Conservation (phyloP, 345 rosid species). For the Cardamine occulta region DNA sequence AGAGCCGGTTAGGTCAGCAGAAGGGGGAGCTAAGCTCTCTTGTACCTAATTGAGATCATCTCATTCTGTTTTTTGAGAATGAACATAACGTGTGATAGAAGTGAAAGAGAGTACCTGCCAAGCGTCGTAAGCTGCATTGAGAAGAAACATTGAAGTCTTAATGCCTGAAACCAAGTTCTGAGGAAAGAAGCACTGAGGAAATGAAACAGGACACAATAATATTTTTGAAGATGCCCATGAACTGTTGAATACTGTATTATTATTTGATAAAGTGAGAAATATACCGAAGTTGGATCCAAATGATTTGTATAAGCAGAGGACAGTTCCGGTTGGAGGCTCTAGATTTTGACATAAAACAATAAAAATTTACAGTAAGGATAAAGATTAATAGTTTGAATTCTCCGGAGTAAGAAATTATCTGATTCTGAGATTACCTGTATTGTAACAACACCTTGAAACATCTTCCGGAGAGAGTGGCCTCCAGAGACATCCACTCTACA, state of each 20-base stretch:
- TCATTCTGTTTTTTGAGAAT: not conserved
- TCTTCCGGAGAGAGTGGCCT: conserved; percentile 61
- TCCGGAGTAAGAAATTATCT: not conserved
- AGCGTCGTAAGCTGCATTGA: conserved; percentile 72
- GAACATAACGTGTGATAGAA: not conserved
- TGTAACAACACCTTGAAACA: conserved; percentile 70
- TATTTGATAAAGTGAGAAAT: not conserved
- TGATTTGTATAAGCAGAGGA: conserved; percentile 64
- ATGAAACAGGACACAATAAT: not conserved
- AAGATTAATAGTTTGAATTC: not conserved
- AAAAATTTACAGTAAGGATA: conserved; percentile 6
- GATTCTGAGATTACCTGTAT: conserved; percentile 60
- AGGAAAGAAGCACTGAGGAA: conserved; percentile 78
- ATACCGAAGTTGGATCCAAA: conserved; percentile 78
- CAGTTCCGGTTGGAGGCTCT: conserved; percentile 67
- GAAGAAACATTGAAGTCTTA: conserved; percentile 69
- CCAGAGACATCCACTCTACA: conserved; percentile 77
- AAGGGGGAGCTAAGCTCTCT: conserved; percentile 62
- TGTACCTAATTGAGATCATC: conserved; percentile 52
- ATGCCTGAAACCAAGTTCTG: conserved; percentile 64
- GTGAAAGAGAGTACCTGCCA: conserved; percentile 68
- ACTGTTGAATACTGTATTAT: not conserved
- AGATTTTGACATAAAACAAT: conserved; percentile 20
- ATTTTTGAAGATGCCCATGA: not conserved
- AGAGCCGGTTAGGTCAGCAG: conserved; percentile 64